Evolutionary conservation across 805 yeast genomes (phyloP), one percentile per base, ranked within the genome.

Genomic region (Nakazawaea ernobii): DNA sequence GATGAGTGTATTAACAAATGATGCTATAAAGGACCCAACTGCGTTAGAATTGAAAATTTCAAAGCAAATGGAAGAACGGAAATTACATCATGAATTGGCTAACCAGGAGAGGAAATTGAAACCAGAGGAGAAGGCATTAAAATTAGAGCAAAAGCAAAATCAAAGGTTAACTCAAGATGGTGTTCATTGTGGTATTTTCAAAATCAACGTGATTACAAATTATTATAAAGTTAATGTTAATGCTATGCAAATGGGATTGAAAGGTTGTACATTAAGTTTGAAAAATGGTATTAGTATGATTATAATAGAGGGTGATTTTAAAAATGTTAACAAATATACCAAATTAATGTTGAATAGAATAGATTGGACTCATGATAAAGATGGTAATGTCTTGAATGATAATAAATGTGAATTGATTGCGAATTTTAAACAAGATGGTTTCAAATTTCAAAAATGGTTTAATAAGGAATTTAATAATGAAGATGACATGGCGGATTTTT

Each of bases 11-110:
- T 68, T 86, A 42, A 87, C 97, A 2, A 80, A 86, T 55, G 95
- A 87, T 49, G 88, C 94, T 6, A 84, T 91, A 42, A 72, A 77
- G 50, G 96, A 94, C 59, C 98, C 99, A 1, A 92, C 98, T 0
- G 79, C 79, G 3, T 83, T 90, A 54, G 99, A 92, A 58, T 70
- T 72, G 62, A 64, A 73, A 43, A 97, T 94, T 0, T 70, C 77
- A 39, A 62, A 68, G 24, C 94, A 91, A 51, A 84, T 89, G 4
- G 80, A 74, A 35, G 75, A 77, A 39, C 70, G 99, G 29, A 68
- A 66, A 32, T 52, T 64, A 11, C 62, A 66, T 35, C 99, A 94
- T 65, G 70, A 76, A 51, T 63, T 62, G 36, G 72, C 61, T 14
- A 94, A 94, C 61, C 72, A 73, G 43, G 77, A 65, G 7, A 70